Evolutionary conservation across 2,329 filamentous ascomycete genomes (phyloP).

Genomic region (Neophaeococcomyces mojaviensis): DNA sequence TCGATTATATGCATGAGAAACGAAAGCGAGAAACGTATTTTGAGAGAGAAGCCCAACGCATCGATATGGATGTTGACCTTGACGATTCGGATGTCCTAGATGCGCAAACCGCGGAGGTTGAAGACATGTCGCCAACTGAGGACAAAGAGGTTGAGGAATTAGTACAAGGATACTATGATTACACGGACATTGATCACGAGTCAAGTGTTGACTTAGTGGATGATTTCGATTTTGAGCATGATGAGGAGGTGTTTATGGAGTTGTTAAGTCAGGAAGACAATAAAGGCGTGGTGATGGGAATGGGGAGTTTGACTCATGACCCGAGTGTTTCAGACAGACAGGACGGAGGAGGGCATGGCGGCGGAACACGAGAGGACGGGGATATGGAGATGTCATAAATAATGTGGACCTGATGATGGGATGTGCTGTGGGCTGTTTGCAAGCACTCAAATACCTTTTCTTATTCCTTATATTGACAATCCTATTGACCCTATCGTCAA

Average conservation of each 20-base stretch:
- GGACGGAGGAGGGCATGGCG: not conserved
- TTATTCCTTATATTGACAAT: no score
- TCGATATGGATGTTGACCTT: constrained; percentile 16
- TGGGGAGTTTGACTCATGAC: not conserved
- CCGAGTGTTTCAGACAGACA: constrained; percentile 10
- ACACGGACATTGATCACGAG: constrained; percentile 5
- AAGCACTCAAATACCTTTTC: no score
- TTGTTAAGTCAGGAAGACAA: constrained; percentile 43
- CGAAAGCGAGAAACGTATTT: constrained; percentile 31
- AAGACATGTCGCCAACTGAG: constrained; percentile 14
- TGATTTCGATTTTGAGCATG: constrained; percentile 30
- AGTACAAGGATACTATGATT: constrained; percentile 2
- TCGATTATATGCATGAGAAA: constrained; percentile 34
- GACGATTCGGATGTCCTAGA: constrained; percentile 24
- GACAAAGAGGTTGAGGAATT: constrained; percentile 22
- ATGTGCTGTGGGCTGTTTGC: no score
- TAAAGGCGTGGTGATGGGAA: constrained; percentile 9
- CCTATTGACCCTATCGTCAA: no score
- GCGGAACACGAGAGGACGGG: constrained; percentile 27
- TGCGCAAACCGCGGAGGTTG: not conserved
- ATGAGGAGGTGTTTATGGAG: constrained; percentile 59
- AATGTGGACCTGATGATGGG: constrained; percentile 13
- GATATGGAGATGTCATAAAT: constrained; percentile 26
- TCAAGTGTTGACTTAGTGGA: constrained; percentile 20
- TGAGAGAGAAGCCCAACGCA: constrained; percentile 10